phyloP scores from a whole-genome alignment of 106 monocot genomes.

The Narthecium ossifragum region DNA sequence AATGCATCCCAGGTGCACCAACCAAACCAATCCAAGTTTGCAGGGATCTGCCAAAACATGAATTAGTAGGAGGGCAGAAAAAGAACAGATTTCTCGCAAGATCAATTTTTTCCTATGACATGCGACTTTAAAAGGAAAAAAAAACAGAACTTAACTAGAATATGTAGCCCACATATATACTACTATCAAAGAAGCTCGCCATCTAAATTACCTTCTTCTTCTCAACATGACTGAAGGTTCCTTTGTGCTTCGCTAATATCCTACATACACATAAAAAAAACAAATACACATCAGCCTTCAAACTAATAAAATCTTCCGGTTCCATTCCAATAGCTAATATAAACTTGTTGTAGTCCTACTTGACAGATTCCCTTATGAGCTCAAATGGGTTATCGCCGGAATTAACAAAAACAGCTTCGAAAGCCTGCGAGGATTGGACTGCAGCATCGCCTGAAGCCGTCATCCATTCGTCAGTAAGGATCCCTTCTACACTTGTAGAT shows the following conservation, averaged over 20 bases:
- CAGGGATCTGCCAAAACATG: slow-evolving; percentile 22
- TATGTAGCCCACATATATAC: neutral
- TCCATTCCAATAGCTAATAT: neutral
- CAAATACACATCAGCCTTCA: too few species aligned
- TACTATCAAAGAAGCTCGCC: neutral
- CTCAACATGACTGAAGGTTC: slow-evolving; percentile 33
- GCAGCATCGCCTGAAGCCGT: slow-evolving; percentile 22
- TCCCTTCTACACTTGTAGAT: neutral
- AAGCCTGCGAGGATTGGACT: slow-evolving; percentile 11
- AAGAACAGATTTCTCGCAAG: too few species aligned
- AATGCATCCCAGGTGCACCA: slow-evolving; percentile 64
- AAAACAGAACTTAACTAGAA: neutral
- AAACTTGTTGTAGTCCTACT: slow-evolving; percentile 9
- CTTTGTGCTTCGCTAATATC: slow-evolving; percentile 25
- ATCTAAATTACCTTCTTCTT: slow-evolving; percentile 31
- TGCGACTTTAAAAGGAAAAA: neutral
- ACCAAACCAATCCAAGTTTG: slow-evolving; percentile 36
- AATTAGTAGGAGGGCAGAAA: too few species aligned
- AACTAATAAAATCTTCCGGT: too few species aligned
- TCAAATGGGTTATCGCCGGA: slow-evolving; percentile 27
- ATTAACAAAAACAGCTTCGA: slow-evolving; percentile 24
- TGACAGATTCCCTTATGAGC: slow-evolving; percentile 24
- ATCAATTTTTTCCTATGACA: too few species aligned
- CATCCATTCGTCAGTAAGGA: neutral
- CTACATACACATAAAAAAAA: slow-evolving; percentile 1